Percentiles rank a stretch among this genome's conserved stretches.
Evolutionary conservation across 2,329 filamentous ascomycete genomes (phyloP).

Genomic region (Claviceps sp.): DNA sequence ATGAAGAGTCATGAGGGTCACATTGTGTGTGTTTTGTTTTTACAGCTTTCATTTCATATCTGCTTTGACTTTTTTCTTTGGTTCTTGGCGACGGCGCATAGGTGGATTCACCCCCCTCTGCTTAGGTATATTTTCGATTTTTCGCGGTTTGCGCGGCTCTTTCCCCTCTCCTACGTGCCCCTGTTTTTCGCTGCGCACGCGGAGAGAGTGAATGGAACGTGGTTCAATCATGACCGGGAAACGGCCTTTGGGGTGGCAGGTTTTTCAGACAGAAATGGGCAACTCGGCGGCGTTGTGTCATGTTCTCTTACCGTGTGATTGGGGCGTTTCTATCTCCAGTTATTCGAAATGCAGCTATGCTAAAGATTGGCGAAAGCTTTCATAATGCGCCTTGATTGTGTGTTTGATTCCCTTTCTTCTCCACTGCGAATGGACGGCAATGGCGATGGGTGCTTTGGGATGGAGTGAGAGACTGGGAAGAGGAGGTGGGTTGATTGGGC

Average conservation of each 20-base stretch:
- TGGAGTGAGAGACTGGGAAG: no score
- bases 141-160: not conserved
- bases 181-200: no score
- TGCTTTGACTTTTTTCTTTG: not conserved
- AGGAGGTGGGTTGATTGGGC: no score
- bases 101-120: not conserved
- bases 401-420: not conserved
- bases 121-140: not conserved
- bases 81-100: slow-evolving; percentile 9
- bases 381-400: no score
- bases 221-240: not conserved
- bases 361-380: no score
- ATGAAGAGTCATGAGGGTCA: slow-evolving; percentile 23
- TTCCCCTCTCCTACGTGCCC: not conserved
- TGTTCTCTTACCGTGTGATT: not conserved
- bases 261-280: not conserved
- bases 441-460: no score
- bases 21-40: not conserved
- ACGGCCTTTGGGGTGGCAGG: not conserved
- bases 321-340: no score
- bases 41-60: not conserved
- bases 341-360: no score
- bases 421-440: not conserved
- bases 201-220: not conserved
- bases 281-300: not conserved